A percentile compares a stretch with the other conserved stretches of the same genome.
phyloP scores from a whole-genome alignment of 2,329 filamentous ascomycete genomes.

The Alternaria triticimaculans region DNA sequence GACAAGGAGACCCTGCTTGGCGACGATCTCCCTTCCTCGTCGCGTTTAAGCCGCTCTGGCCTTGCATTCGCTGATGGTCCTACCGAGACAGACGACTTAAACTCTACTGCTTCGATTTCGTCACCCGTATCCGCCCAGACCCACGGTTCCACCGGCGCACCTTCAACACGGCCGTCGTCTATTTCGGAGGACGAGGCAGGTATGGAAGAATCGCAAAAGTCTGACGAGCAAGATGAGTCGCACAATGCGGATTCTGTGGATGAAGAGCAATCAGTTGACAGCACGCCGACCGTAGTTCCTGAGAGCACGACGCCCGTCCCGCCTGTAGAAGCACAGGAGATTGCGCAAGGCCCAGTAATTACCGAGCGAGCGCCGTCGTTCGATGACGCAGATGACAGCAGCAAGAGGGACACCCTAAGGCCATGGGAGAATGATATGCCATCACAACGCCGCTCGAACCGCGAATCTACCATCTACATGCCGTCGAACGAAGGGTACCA shows the following conservation, averaged over 20 bases:
- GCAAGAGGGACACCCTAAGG: constrained; percentile 26
- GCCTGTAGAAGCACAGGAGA: constrained; percentile 26
- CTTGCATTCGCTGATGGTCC: constrained; percentile 57
- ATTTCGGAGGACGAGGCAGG: constrained; percentile 47
- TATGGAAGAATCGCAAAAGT: constrained; percentile 25
- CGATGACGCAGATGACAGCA: constrained; percentile 14
- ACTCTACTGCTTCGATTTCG: constrained; percentile 44
- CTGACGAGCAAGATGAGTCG: constrained; percentile 16
- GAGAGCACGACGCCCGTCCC: constrained; percentile 36
- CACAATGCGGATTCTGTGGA: constrained; percentile 28
- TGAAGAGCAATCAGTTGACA: constrained; percentile 42
- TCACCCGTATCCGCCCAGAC: constrained; percentile 50
- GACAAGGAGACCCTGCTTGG: constrained; percentile 22
- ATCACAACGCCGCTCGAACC: constrained; percentile 35
- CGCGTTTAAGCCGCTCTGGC: constrained; percentile 56
- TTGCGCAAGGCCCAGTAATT: constrained; percentile 3
- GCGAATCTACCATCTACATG: constrained; percentile 42
- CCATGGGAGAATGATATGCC: constrained; percentile 17
- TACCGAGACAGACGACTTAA: constrained; percentile 43
- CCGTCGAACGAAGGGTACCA: constrained; percentile 25
- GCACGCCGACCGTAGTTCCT: constrained; percentile 45
- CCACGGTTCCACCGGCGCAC: constrained; percentile 45
- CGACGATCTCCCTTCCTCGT: constrained; percentile 19
- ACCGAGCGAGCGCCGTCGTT: constrained; percentile 14
- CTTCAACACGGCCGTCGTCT: constrained; percentile 49